Evolutionary conservation across 192 early-diverging fungal species (phyloP).

Genomic region (Entomortierella beljakovae): DNA sequence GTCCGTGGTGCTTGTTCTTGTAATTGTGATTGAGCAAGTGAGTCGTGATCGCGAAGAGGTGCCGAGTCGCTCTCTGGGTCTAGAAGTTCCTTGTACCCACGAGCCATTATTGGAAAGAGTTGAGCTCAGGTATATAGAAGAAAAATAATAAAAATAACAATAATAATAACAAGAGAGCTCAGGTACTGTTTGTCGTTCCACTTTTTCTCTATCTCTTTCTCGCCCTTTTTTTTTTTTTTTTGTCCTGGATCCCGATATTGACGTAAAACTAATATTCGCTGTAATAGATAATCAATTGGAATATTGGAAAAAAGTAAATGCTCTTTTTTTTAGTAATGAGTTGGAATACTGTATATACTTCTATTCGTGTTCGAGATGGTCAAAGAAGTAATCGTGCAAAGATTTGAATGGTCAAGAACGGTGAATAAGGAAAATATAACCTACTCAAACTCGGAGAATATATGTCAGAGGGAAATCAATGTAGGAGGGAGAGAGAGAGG

Average conservation of each 20-base stretch:
- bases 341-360: too few species aligned
- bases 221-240: background rate
- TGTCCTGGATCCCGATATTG: background rate
- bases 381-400: too few species aligned
- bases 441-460: too few species aligned
- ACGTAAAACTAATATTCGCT: background rate
- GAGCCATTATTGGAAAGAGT: conserved; percentile 14
- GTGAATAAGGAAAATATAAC: too few species aligned
- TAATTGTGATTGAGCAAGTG: conserved; percentile 11
- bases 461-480: background rate
- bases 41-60: conserved; percentile 23
- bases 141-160: conserved; percentile 4
- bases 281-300: background rate
- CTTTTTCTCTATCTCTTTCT: background rate
- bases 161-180: background rate
- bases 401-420: too few species aligned
- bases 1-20: background rate
- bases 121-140: background rate
- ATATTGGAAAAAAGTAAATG: background rate
- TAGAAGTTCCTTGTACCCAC: conserved; percentile 41
- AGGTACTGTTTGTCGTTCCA: background rate
- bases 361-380: too few species aligned
- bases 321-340: too few species aligned
- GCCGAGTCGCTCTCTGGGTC: conserved; percentile 23
- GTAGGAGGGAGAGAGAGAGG: background rate